A percentile compares a stretch with the other conserved stretches of the same genome.
These are phyloP conservation scores for Stagonosporopsis tanaceti DNA, from an alignment of 2,329 filamentous ascomycete genomes.

Conservation along the genomic window DNA sequence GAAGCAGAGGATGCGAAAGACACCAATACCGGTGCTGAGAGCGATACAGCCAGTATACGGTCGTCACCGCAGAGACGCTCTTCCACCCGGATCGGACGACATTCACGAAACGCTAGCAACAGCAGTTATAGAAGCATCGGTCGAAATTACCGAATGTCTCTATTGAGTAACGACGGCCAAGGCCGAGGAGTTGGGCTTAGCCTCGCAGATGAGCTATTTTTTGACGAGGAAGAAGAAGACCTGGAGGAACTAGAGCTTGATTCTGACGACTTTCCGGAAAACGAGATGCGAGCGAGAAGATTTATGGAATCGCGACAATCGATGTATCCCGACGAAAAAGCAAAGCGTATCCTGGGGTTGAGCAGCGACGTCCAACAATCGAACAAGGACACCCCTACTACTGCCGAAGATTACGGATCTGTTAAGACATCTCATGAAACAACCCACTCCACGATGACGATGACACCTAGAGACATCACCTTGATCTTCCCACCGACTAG, in stretches of 20 bases:
- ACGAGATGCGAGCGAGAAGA: constrained; percentile 51
- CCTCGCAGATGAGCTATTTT: constrained; percentile 88
- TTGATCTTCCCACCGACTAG: constrained; percentile 46
- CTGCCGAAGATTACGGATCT: constrained; percentile 34
- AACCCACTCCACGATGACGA: constrained; percentile 31
- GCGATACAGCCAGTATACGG: constrained; percentile 75
- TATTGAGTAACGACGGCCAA: constrained; percentile 63
- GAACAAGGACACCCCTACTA: constrained; percentile 33
- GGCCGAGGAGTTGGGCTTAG: constrained; percentile 73
- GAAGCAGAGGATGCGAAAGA: constrained; percentile 71
- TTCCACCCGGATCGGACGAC: constrained; percentile 57
- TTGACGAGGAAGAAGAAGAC: constrained; percentile 77
- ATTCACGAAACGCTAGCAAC: constrained; percentile 65
- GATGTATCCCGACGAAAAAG: constrained; percentile 54
- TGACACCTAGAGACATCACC: constrained; percentile 38
- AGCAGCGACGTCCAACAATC: constrained; percentile 38
- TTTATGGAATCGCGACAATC: constrained; percentile 53
- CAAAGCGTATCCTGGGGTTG: constrained; percentile 56
- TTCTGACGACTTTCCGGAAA: constrained; percentile 65
- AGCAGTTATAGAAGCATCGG: constrained; percentile 60
- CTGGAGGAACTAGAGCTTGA: constrained; percentile 67
- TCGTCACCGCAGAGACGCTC: constrained; percentile 65
- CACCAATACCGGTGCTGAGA: constrained; percentile 61
- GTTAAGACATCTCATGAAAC: constrained; percentile 34
- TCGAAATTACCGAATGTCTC: constrained; percentile 73